Conservation (phyloP, 345 rosid genomes). For the Cardamine chenopodiifolia region DNA sequence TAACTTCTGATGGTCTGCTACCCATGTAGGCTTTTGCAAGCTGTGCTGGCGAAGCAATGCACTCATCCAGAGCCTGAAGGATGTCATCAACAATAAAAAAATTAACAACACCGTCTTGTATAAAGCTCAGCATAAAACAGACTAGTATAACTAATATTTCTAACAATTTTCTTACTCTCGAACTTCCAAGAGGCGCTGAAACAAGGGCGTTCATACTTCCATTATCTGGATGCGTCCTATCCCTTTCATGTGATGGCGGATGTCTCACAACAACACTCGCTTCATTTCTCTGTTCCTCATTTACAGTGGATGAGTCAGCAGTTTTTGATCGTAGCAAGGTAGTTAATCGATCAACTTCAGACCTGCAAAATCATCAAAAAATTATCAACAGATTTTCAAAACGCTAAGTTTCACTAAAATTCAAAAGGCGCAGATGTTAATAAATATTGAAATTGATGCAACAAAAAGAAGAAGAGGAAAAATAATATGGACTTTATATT, state of each 20-base stretch:
- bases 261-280: conserved; percentile 40
- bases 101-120: conserved; percentile 4
- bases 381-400: conserved; percentile 5
- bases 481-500: not conserved
- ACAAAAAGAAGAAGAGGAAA: conserved; percentile 12
- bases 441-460: not conserved
- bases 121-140: conserved; percentile 2
- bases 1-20: conserved; percentile 72
- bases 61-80: conserved; percentile 64
- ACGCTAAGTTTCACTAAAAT: not conserved
- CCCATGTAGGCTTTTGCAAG: conserved; percentile 98
- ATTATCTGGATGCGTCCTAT: conserved; percentile 48
- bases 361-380: conserved; percentile 49
- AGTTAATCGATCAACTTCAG: conserved; percentile 83
- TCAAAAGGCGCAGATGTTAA: not conserved
- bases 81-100: conserved; percentile 22
- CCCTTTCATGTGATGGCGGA: conserved; percentile 37
- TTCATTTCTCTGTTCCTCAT: conserved; percentile 54
- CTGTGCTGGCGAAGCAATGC: conserved; percentile 83
- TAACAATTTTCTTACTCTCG: conserved; percentile 48
- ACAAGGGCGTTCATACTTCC: conserved; percentile 44
- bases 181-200: conserved; percentile 51
- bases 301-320: conserved; percentile 47
- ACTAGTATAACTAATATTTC: not conserved
- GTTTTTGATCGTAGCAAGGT: conserved; percentile 66